These are phyloP conservation scores for Trichosporon ovoides DNA, from an alignment of 1,284 basidiomycete genomes.

Conservation along the genomic window DNA sequence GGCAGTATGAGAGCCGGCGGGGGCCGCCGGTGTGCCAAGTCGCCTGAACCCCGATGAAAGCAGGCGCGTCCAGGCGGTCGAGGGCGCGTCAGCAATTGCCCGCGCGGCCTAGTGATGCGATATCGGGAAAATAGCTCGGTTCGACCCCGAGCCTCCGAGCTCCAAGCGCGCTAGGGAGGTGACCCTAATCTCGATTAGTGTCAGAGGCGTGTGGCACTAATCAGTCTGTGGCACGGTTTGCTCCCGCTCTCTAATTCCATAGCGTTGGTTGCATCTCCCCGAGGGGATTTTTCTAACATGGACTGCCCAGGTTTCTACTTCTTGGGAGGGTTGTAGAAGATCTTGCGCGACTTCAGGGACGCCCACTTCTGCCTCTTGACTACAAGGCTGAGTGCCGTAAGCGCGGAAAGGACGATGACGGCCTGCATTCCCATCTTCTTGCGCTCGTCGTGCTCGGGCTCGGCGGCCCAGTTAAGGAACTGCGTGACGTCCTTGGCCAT, in stretches of 20 bases:
- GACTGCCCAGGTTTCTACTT: background rate
- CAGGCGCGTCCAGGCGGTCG: background rate
- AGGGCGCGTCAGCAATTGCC: conserved; percentile 1
- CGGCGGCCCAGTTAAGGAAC: conserved; percentile 91
- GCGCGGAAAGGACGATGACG: conserved; percentile 77
- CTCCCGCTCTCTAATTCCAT: background rate
- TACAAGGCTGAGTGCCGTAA: conserved; percentile 52
- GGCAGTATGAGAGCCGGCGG: too few species aligned
- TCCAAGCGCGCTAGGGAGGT: background rate
- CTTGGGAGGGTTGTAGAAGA: conserved; percentile 13
- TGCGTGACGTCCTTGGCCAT: conserved; percentile 99
- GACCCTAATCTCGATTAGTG: background rate
- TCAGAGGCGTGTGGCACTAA: background rate
- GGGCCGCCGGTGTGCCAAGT: too few species aligned
- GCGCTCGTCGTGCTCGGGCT: conserved; percentile 96
- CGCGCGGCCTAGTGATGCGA: background rate
- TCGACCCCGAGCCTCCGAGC: background rate
- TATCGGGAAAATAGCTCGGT: background rate
- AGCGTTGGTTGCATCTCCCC: conserved; percentile 11
- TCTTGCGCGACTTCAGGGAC: conserved; percentile 5
- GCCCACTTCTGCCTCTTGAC: conserved; percentile 12
- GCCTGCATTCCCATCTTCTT: conserved; percentile 90
- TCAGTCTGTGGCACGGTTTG: background rate
- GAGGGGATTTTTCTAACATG: background rate
- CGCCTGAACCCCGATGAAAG: background rate